Base-by-base conservation (phyloP, 225 moss, liverwort and hornwort genomes). In the Neckera pumila region DNA sequence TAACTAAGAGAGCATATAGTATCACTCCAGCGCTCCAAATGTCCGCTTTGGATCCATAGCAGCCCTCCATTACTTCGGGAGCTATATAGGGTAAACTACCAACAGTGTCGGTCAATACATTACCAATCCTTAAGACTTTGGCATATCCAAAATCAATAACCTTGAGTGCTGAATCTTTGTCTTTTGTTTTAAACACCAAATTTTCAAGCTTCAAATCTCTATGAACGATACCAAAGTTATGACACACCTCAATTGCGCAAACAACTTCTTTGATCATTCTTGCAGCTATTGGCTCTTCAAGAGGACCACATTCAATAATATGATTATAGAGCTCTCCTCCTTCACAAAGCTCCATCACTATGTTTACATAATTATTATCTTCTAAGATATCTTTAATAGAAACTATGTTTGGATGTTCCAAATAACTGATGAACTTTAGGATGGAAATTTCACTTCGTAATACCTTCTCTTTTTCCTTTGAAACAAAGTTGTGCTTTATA, bases 391-490 rank as follows among this genome's bases (percentile, higher is more conserved):
- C n/a, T 56, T 77, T 36, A 56, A 77, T 36, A 0, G 9, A 76
- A 34, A 56, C 10, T 36, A 77, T 54, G 54, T 77, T 77, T 10
- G 54, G 15, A 0, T 77, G 56, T 15, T 56, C 4, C 10, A 77
- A 56, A n/a, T 25, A 25, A 56, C 10, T 54, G 36, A 77, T n/a
- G 9, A 23, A 10, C 9, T 0, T 77, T 77, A 77, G 2, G 4
- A 77, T n/a, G 25, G 10, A 25, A 56, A 77, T 25, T 56, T 77
- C 56, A 77, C 1, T 5, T 23, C 25, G 3, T 54, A 77, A n/a
- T 1, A 25, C 14, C 36, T 76, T 14, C n/a, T 0, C 1, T 15
- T 77, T 0, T 23, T 54, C 15, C 1, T 45, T 1, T 31, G 0
- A 56, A 56, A 9, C 0, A 25, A 56, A 3, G 25, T 54, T 56